Conservation (phyloP, 2,329 filamentous ascomycete species). For the Neonectria ditissima region DNA sequence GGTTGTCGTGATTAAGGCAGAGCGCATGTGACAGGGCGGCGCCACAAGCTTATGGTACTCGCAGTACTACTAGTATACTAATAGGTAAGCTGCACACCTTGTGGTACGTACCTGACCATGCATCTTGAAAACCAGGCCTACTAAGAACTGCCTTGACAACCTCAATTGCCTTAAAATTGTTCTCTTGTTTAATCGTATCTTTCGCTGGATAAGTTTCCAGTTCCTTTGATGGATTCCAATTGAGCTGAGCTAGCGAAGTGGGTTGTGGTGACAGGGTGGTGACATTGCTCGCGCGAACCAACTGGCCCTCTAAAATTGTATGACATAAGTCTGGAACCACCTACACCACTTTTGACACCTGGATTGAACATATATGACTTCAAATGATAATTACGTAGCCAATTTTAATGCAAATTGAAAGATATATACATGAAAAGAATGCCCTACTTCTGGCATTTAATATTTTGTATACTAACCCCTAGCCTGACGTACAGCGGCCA, state of each 20-base stretch:
- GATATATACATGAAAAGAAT: too few species aligned
- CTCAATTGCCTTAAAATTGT: background rate
- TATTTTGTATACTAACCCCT: too few species aligned
- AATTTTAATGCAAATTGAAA: too few species aligned
- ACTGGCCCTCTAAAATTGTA: background rate
- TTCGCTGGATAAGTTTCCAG: background rate
- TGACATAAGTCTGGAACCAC: too few species aligned
- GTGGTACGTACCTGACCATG: background rate
- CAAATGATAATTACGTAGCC: too few species aligned
- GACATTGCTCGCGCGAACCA: background rate
- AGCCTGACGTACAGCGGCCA: too few species aligned
- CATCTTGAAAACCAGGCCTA: background rate
- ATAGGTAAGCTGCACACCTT: background rate
- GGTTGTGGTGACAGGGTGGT: background rate
- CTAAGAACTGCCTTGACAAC: background rate
- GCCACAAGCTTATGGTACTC: conserved; percentile 15
- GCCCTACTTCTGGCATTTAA: too few species aligned
- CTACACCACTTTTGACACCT: too few species aligned
- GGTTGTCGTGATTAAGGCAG: background rate
- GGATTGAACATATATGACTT: too few species aligned
- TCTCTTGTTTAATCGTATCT: background rate
- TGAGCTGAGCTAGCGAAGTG: background rate
- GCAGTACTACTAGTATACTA: too few species aligned
- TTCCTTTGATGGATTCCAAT: background rate
- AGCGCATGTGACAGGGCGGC: conserved; percentile 19